phyloP scores from a whole-genome alignment of 129 eudicot species.

The Tanacetum coccineum region DNA sequence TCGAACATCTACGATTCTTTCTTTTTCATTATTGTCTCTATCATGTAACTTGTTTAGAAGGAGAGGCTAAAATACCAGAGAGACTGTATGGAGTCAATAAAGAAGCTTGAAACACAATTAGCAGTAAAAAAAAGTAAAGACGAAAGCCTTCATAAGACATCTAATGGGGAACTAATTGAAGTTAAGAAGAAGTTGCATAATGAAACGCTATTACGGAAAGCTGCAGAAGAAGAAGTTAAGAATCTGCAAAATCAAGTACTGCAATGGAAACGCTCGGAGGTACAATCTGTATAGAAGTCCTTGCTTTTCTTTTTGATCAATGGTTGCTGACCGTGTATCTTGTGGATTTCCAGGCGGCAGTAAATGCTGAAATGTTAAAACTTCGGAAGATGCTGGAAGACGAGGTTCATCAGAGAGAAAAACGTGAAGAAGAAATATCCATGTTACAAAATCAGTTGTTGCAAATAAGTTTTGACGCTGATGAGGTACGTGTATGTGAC shows the following conservation, averaged over 20 bases:
- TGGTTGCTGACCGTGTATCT: constrained; percentile 21
- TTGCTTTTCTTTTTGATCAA: neutral
- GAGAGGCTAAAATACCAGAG: constrained; percentile 59
- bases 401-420: constrained; percentile 58
- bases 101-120: constrained; percentile 69
- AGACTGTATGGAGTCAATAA: constrained; percentile 57
- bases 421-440: constrained; percentile 78
- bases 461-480: constrained; percentile 92
- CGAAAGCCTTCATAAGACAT: constrained; percentile 32
- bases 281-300: constrained; percentile 20
- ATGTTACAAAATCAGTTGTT: constrained; percentile 59
- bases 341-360: constrained; percentile 50
- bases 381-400: constrained; percentile 71
- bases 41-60: constrained; percentile 37
- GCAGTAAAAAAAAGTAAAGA: constrained; percentile 37
- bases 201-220: constrained; percentile 49
- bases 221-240: constrained; percentile 68
- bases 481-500: constrained; percentile 52
- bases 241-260: constrained; percentile 53
- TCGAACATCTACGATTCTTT: neutral
- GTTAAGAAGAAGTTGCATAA: constrained; percentile 57
- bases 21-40: neutral
- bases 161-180: constrained; percentile 54
- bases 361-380: constrained; percentile 55
- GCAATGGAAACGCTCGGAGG: constrained; percentile 74